Conservation (phyloP, 129 eudicot genomes). For the Deinandra increscens region DNA sequence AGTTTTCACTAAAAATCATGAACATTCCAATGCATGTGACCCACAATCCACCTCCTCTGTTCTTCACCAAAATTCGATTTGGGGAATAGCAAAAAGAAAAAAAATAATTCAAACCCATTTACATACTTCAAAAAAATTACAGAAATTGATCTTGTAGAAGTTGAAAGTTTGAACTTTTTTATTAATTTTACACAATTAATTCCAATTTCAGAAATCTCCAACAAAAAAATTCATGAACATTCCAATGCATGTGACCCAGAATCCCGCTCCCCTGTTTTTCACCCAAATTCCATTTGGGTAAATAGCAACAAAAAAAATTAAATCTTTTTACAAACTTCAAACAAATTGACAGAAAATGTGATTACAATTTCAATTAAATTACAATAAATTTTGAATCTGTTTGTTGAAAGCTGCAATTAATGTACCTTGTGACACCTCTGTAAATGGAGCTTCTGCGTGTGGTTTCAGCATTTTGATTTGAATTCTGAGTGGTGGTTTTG, state of each 20-base stretch:
- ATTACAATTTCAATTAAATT: background rate
- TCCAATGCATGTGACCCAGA: conserved; percentile 37
- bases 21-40: conserved; percentile 36
- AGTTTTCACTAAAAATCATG: background rate
- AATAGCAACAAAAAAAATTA: background rate
- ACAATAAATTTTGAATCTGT: conserved; percentile 3
- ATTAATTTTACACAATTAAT: background rate
- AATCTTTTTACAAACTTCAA: background rate
- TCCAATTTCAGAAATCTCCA: background rate
- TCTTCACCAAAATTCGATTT: conserved; percentile 12
- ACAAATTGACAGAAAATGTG: background rate
- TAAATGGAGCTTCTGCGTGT: conserved; percentile 76
- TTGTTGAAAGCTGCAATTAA: background rate
- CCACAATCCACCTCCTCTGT: conserved; percentile 17
- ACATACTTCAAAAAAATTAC: conserved; percentile 7
- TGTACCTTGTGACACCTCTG: conserved; percentile 91
- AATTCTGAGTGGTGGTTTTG: conserved; percentile 18
- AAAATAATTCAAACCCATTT: background rate
- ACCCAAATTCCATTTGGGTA: conserved; percentile 16
- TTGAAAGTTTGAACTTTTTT: background rate
- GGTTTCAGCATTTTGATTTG: conserved; percentile 39
- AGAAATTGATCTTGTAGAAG: conserved; percentile 3
- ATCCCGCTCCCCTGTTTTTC: conserved; percentile 21
- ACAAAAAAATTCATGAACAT: background rate
- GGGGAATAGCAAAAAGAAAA: background rate